Conservation (phyloP, 1,284 basidiomycete genomes). For the Ustilago bromivora region DNA sequence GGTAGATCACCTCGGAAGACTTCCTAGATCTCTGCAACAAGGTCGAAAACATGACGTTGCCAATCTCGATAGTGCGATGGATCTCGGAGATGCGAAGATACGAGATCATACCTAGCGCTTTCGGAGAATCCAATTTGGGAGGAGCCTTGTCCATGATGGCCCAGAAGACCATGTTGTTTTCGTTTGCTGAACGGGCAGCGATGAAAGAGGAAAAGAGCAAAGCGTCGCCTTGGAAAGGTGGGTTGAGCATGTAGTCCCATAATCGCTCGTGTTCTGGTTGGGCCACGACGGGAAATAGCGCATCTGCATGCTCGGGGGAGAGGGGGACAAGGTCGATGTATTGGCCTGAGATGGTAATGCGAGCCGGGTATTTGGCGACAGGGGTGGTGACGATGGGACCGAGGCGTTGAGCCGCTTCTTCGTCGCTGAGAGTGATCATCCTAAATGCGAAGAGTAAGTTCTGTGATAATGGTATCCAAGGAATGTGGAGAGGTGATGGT, state of each 20-base stretch:
- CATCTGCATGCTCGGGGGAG: slow-evolving; percentile 16
- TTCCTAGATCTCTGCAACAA: slow-evolving; percentile 44
- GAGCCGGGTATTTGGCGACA: slow-evolving; percentile 24
- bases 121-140: neutral
- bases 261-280: slow-evolving; percentile 37
- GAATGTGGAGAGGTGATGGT: neutral
- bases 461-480: neutral
- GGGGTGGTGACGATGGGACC: slow-evolving; percentile 24
- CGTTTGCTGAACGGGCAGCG: neutral
- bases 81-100: slow-evolving; percentile 35
- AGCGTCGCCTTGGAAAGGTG: slow-evolving; percentile 31
- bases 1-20: slow-evolving; percentile 51
- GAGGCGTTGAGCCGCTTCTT: slow-evolving; percentile 33
- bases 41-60: slow-evolving; percentile 50
- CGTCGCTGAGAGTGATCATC: slow-evolving; percentile 32
- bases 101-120: slow-evolving; percentile 28
- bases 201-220: slow-evolving; percentile 15
- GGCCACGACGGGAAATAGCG: slow-evolving; percentile 23
- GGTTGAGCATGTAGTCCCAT: slow-evolving; percentile 44
- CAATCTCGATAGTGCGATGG: slow-evolving; percentile 53
- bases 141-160: slow-evolving; percentile 30
- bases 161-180: slow-evolving; percentile 49
- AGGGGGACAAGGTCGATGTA: slow-evolving; percentile 44
- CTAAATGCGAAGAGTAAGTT: neutral
- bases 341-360: slow-evolving; percentile 21